phyloP scores from a whole-genome alignment of 1,139 yeast genomes.

The Petasospora fabianii region DNA sequence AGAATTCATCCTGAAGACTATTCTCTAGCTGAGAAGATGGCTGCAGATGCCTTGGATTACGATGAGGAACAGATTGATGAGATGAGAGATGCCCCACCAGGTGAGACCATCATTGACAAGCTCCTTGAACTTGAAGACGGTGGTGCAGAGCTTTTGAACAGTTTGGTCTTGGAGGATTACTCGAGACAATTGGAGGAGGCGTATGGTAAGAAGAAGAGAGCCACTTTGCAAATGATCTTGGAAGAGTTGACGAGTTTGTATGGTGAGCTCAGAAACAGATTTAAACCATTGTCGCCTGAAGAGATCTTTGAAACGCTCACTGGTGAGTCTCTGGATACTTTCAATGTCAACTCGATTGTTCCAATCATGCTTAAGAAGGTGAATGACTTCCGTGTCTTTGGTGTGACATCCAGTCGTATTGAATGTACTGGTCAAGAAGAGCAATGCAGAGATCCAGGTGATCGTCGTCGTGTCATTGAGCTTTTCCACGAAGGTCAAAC shows the following conservation, averaged over 20 bases:
- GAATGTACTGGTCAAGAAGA: slow-evolving; percentile 55
- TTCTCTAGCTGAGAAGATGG: slow-evolving; percentile 93
- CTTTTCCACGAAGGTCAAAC: slow-evolving; percentile 67
- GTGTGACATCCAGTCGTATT: slow-evolving; percentile 71
- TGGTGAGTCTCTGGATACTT: slow-evolving; percentile 72
- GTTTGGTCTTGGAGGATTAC: slow-evolving; percentile 83
- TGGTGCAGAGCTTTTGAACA: slow-evolving; percentile 80
- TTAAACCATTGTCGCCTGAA: slow-evolving; percentile 59
- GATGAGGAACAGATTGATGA: slow-evolving; percentile 93
- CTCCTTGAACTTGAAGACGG: slow-evolving; percentile 65
- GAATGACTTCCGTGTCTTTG: slow-evolving; percentile 47
- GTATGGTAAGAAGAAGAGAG: slow-evolving; percentile 73
- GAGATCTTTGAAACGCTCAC: slow-evolving; percentile 89
- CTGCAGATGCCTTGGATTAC: slow-evolving; percentile 93
- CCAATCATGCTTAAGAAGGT: slow-evolving; percentile 68
- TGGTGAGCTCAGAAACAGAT: slow-evolving; percentile 76
- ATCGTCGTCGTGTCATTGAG: slow-evolving; percentile 13
- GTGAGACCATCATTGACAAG: slow-evolving; percentile 69
- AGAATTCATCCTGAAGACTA: slow-evolving; percentile 98
- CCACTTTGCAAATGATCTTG: slow-evolving; percentile 81
- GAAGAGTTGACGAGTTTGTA: slow-evolving; percentile 85
- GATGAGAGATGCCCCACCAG: slow-evolving; percentile 58
- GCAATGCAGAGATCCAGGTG: slow-evolving; percentile 34
- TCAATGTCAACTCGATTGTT: slow-evolving; percentile 67
- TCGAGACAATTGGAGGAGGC: slow-evolving; percentile 86